Base-by-base conservation (phyloP, 2,329 filamentous ascomycete species). In the Aureobasidium sp. region DNA sequence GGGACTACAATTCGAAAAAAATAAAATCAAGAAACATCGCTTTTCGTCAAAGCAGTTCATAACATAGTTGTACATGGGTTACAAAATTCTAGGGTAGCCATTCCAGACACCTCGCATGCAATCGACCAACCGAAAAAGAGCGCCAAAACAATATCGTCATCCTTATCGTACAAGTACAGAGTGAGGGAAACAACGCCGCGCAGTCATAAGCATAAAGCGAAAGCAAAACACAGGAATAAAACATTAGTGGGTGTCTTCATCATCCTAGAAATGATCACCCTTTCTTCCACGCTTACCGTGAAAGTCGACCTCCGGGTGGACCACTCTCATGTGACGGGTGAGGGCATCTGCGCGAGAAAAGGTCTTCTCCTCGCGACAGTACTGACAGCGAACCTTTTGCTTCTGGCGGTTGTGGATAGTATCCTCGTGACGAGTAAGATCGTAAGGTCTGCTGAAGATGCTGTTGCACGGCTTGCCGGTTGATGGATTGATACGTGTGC, bases 381-480 rank as follows among this genome's bases (percentile, higher is more conserved):
- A 77, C 64, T 92, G 86, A 74, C 94, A 99, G 46, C 90, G 86
- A 8, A 96, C 91, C 78, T 97, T 97, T 73, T 92, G 86, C 79
- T 96, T 96, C 68, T 89, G 85, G 1, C 86, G 87, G 68, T 96
- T 96, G 81, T 97, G 94, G 65, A 97, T 97, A 0, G 94, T 97
- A 66, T 96, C 93, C 73, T 99, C 94, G 71, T 99, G 94, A 23
- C 94, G 83, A 0, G 94, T 99, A 57, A 99, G 81, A 74, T 99
- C 94, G 78, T 99, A 99, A 1, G 94, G 94, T 21, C 94, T 81
- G 0, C 93, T 96, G 74, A 99, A 97, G 58, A 96, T 81, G 0
- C 91, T 95, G 71, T 90, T 93, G 81, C 94, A 97, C 0, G 91
- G 88, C 77, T 96, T 96, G 64, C 90, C 90, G 0, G 94, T 97